Percentiles rank a stretch among this genome's conserved stretches.
Conservation (phyloP, 176 grass and related monocot genomes). For the Aegilops bicornis region DNA sequence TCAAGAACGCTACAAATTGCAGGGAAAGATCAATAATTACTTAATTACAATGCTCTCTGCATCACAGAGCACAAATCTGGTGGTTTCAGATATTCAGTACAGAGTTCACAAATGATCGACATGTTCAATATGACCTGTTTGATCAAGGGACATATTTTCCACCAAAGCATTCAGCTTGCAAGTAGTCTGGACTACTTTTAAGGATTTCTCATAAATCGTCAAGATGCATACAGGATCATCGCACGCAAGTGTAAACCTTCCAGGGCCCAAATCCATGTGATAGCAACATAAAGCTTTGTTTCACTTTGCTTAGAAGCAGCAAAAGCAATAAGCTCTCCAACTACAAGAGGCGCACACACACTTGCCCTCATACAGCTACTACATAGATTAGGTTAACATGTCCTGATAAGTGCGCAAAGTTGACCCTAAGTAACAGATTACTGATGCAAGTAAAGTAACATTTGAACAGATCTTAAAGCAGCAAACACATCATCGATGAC, state of each 20-base stretch:
- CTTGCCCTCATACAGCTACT: conserved; percentile 13
- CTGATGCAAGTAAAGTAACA: background rate
- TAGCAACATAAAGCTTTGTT: conserved; percentile 15
- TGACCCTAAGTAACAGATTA: background rate
- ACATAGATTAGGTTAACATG: conserved; percentile 32
- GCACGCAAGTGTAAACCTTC: no score
- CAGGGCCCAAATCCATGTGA: no score
- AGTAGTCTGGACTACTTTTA: background rate
- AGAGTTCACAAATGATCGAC: background rate
- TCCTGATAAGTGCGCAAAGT: conserved; percentile 11
- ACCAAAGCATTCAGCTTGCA: background rate
- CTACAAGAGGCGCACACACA: background rate
- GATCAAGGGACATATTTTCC: background rate
- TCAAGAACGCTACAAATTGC: background rate
- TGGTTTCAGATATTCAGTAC: background rate
- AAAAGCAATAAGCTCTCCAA: conserved; percentile 12
- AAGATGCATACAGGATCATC: background rate
- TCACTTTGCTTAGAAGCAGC: conserved; percentile 37
- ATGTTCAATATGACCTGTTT: background rate
- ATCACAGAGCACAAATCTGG: background rate
- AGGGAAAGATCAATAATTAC: background rate
- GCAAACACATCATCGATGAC: background rate
- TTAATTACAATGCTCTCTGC: background rate
- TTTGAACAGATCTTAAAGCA: conserved; percentile 22
- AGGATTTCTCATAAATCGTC: background rate